phyloP scores from a whole-genome alignment of 495 filamentous ascomycete species.

The Durotheca rogersii region DNA sequence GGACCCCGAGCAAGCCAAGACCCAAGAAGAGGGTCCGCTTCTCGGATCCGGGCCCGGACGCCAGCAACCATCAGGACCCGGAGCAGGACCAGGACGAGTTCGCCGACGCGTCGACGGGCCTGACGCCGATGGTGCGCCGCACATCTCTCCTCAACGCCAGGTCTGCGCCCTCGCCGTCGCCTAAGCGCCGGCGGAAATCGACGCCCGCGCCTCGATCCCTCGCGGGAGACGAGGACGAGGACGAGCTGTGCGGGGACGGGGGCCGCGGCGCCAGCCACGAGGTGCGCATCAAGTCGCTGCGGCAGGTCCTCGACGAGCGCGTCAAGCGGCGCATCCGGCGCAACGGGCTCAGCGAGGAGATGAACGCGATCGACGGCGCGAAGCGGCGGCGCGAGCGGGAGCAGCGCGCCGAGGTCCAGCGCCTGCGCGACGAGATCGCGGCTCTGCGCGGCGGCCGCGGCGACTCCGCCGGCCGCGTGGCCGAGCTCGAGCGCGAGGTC shows the following conservation, averaged over 20 bases:
- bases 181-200: conserved; percentile 48
- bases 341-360: conserved; percentile 72
- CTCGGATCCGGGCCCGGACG: conserved; percentile 64
- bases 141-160: conserved; percentile 53
- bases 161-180: too few relatives aligned
- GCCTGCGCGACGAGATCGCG: conserved; percentile 53
- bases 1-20: conserved; percentile 32
- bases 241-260: conserved; percentile 36
- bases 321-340: conserved; percentile 69
- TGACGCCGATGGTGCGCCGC: conserved; percentile 66
- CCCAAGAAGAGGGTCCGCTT: conserved; percentile 68
- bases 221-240: conserved; percentile 13
- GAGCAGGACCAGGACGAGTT: conserved; percentile 15
- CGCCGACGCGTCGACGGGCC: conserved; percentile 52
- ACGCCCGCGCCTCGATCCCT: conserved; percentile 33
- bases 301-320: conserved; percentile 69
- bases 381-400: conserved; percentile 47
- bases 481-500: conserved; percentile 47
- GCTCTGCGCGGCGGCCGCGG: conserved; percentile 53
- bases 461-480: conserved; percentile 38
- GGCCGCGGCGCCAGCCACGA: conserved; percentile 34
- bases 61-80: too few relatives aligned
- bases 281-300: conserved; percentile 60
- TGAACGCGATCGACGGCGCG: conserved; percentile 63
- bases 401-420: conserved; percentile 44